Evolutionary conservation across 2,329 filamentous ascomycete species (phyloP).

Genomic region (Geoglossum cookeanum): DNA sequence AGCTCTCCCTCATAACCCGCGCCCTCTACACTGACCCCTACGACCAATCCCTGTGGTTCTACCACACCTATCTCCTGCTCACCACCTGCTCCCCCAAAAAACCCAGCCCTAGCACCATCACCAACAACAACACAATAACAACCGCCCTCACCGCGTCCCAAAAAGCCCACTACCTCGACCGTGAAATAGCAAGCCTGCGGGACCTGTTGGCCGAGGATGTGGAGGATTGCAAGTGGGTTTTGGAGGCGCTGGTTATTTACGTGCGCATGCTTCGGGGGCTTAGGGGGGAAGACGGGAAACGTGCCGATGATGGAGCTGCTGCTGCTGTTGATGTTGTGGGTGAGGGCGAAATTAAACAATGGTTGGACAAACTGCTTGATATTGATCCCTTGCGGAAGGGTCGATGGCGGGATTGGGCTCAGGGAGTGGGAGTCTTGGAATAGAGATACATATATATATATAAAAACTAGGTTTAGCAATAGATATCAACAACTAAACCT

Average conservation of each 20-base stretch:
- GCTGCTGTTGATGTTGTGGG: conserved; percentile 2
- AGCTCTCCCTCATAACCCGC: conserved; percentile 55
- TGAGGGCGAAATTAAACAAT: conserved; percentile 22
- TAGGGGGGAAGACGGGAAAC: neutral
- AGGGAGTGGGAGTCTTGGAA: neutral
- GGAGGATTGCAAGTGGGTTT: conserved; percentile 68
- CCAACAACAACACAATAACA: conserved; percentile 27
- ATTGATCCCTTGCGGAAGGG: conserved; percentile 17
- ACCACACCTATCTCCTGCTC: conserved; percentile 73
- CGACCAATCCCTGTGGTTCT: conserved; percentile 94
- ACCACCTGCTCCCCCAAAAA: conserved; percentile 20
- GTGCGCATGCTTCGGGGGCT: conserved; percentile 32
- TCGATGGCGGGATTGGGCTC: conserved; percentile 14
- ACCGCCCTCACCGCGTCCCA: conserved; percentile 24
- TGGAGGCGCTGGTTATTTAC: conserved; percentile 67
- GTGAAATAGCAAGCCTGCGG: conserved; percentile 58
- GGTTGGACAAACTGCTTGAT: conserved; percentile 16
- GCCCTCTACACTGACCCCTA: conserved; percentile 79
- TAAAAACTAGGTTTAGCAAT: too few relatives aligned
- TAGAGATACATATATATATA: neutral
- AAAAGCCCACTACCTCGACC: conserved; percentile 52
- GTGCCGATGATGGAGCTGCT: too few relatives aligned
- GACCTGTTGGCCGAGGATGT: conserved; percentile 42
- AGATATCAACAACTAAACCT: too few relatives aligned
- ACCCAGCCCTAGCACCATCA: conserved; percentile 25